Percentiles rank a stretch among this genome's conserved stretches.
Conservation (phyloP, 2,329 filamentous ascomycete genomes). For the Penicillium sp. region DNA sequence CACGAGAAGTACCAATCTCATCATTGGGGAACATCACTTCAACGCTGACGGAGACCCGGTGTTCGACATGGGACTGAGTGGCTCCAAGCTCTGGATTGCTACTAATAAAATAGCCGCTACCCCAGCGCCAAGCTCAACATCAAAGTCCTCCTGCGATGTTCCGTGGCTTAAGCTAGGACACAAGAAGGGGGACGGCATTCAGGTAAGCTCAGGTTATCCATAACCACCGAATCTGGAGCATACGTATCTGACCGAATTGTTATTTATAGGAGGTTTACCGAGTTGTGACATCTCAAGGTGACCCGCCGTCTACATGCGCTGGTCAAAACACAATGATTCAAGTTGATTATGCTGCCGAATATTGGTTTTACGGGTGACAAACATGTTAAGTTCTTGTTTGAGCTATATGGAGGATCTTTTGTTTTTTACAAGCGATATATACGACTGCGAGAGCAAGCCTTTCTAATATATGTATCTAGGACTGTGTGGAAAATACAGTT, state of each 20-base stretch:
- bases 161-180: slow-evolving; percentile 35
- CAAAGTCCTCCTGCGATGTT: slow-evolving; percentile 24
- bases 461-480: neutral
- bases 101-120: slow-evolving; percentile 29
- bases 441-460: neutral
- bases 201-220: slow-evolving; percentile 23
- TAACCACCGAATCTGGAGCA: neutral
- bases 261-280: slow-evolving; percentile 41
- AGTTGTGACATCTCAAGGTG: slow-evolving; percentile 39
- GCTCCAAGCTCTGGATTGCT: slow-evolving; percentile 26
- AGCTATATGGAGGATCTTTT: neutral
- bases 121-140: slow-evolving; percentile 16
- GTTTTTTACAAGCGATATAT: neutral
- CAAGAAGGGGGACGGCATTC: slow-evolving; percentile 28
- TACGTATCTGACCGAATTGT: slow-evolving; percentile 5
- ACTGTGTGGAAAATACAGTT: neutral
- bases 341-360: slow-evolving; percentile 43
- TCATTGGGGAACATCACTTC: slow-evolving; percentile 42
- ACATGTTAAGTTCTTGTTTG: neutral
- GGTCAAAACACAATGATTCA: slow-evolving; percentile 30
- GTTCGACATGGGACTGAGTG: slow-evolving; percentile 33
- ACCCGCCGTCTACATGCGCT: slow-evolving; percentile 35
- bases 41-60: slow-evolving; percentile 24
- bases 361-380: slow-evolving; percentile 44
- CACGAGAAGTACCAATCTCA: slow-evolving; percentile 18